A percentile compares a stretch with the other conserved stretches of the same genome.
Conservation (phyloP, 768 basidiomycete genomes). For the Rhodotorula babjevae region DNA sequence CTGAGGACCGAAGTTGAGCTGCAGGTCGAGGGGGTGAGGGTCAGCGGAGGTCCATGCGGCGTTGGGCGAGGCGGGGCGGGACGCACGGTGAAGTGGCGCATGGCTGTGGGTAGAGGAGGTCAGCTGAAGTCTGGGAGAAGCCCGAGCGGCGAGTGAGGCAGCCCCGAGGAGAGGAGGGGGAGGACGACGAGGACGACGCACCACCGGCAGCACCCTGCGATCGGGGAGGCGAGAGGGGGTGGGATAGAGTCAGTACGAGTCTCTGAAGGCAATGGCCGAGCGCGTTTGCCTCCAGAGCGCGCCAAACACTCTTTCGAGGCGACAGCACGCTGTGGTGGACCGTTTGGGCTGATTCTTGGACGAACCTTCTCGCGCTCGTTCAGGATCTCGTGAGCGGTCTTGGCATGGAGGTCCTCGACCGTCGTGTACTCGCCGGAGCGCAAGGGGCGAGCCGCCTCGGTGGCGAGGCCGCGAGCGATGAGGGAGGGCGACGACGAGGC, state of each 20-base stretch:
- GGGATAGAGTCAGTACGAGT: no score
- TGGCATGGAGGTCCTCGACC: slow-evolving; percentile 77
- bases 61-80: no score
- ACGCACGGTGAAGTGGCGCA: slow-evolving; percentile 75
- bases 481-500: background rate
- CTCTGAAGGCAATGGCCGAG: no score
- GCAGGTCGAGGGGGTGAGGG: slow-evolving; percentile 51
- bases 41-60: no score
- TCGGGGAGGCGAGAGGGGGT: background rate
- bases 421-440: slow-evolving; percentile 42
- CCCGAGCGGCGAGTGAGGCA: slow-evolving; percentile 42
- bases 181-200: background rate
- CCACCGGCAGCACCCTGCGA: slow-evolving; percentile 5
- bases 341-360: no score
- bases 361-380: slow-evolving; percentile 53
- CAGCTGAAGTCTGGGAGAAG: no score
- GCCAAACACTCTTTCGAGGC: no score
- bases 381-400: slow-evolving; percentile 73
- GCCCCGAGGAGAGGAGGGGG: no score
- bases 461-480: slow-evolving; percentile 11
- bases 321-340: no score
- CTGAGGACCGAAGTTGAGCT: slow-evolving; percentile 57
- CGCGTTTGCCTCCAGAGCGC: no score
- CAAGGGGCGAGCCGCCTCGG: slow-evolving; percentile 11
- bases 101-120: slow-evolving; percentile 51